Base-by-base conservation (phyloP, 768 basidiomycete genomes). In the Mycena amicta region DNA sequence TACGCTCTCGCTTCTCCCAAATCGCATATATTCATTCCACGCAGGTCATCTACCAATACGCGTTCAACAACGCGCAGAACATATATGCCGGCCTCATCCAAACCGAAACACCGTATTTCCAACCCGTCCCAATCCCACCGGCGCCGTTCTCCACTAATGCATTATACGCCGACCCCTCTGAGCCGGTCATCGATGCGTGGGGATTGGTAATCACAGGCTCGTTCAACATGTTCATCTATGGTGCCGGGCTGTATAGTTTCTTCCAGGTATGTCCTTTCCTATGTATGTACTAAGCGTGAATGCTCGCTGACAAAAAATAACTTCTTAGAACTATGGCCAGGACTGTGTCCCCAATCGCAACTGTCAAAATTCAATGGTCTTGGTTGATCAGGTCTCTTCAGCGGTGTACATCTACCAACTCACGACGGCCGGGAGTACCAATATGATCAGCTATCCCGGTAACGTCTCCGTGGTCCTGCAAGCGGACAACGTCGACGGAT, bases 41-140 rank as follows among this genome's bases (percentile, higher is more conserved):
- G 84, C n/a, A n/a, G 33, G 33, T 37, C 33, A 37, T 37, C 18
- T 37, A 37, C 18, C 33, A 37, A 37, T 37, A 83, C 63, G 76
- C 72, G 49, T 59, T 84, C n/a, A 66, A 71, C 29, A 69, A 66
- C 33, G 80, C 83, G 0, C 64, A 72, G 52, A 74, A 82, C 60
- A 77, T 84, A 64, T 85, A 77, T 67, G 74, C 82, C 45, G 81
- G 81, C 12, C 66, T 83, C 26, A 79, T 79, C 16, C 83, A 84
- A 61, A 82, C 80, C 2, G 83, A 84, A 64, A 80, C 82, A 2
- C 80, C 81, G 0, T 83, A 83, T 70, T 83, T 74, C 67, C 82
- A 83, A 65, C 81, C 81, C 0, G 55, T 67, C 6, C 82, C 82
- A 5, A 71, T 69, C 3, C 71, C 76, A 0, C 79, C 82, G 0